These are phyloP conservation scores for Claviceps citrina DNA, from an alignment of 2,329 filamentous ascomycete species.

Conservation along the genomic window DNA sequence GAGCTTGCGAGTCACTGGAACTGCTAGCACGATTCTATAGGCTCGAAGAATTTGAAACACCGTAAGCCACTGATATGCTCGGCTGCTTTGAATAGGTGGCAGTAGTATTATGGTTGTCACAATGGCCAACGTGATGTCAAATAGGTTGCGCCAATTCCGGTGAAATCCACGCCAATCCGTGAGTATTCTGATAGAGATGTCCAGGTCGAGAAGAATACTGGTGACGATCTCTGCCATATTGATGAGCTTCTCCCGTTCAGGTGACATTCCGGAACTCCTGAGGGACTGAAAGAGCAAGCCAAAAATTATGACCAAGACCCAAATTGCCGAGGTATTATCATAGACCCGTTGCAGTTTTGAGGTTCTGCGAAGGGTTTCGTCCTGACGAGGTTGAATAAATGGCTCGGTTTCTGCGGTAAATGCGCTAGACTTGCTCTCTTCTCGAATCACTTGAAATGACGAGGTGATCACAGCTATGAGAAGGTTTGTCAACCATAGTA, in stretches of 20 bases:
- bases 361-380: constrained; percentile 20
- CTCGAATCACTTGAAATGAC: constrained; percentile 93
- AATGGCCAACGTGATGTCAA: constrained; percentile 67
- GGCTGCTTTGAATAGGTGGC: constrained; percentile 59
- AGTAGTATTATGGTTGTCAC: constrained; percentile 75
- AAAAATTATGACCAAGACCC: constrained; percentile 66
- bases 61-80: constrained; percentile 74
- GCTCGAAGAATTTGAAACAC: constrained; percentile 85
- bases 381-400: constrained; percentile 20
- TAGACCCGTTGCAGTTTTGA: constrained; percentile 54
- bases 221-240: constrained; percentile 56
- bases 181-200: constrained; percentile 66
- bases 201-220: constrained; percentile 62
- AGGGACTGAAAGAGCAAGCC: constrained; percentile 67
- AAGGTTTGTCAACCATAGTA: constrained; percentile 91
- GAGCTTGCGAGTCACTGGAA: constrained; percentile 73
- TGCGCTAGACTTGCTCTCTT: constrained; percentile 86
- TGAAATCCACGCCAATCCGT: constrained; percentile 74
- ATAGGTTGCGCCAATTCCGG: constrained; percentile 54
- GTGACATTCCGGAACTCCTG: constrained; percentile 62
- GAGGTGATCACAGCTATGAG: constrained; percentile 94
- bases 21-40: constrained; percentile 80
- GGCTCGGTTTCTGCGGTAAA: constrained; percentile 62
- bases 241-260: constrained; percentile 46
- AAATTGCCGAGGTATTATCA: constrained; percentile 57